A percentile compares a stretch with the other conserved stretches of the same genome.
Evolutionary conservation across 345 rosid species (phyloP).

Genomic region (Jatropha curcas): DNA sequence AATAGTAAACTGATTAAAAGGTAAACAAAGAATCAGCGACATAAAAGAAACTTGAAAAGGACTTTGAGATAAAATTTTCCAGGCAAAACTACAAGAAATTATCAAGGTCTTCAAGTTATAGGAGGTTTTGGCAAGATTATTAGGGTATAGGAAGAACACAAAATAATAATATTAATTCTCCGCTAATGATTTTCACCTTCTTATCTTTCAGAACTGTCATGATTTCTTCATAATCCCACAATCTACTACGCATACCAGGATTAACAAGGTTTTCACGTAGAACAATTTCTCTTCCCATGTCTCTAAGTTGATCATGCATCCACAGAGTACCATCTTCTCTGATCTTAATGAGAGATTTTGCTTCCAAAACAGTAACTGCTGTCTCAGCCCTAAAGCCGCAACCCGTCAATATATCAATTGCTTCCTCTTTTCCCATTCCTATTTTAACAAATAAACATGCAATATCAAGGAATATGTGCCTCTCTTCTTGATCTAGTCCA

Average conservation of each 20-base stretch:
- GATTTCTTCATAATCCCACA: constrained; percentile 64
- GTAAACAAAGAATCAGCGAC: background rate
- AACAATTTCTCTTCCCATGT: constrained; percentile 75
- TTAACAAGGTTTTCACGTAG: constrained; percentile 18
- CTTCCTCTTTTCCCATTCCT: constrained; percentile 45
- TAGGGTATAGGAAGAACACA: background rate
- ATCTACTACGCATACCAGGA: constrained; percentile 55
- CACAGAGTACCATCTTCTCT: constrained; percentile 29
- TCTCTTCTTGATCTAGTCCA: constrained; percentile 43
- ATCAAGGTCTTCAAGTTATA: background rate
- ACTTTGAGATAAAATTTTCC: background rate
- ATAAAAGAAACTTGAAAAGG: background rate
- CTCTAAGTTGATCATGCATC: constrained; percentile 80
- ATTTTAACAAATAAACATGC: constrained; percentile 59
- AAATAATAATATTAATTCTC: background rate
- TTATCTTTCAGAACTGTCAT: constrained; percentile 32
- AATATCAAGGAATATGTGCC: constrained; percentile 62
- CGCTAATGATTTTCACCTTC: constrained; percentile 36
- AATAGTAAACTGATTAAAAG: background rate
- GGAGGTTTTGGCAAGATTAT: background rate
- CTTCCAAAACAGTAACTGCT: constrained; percentile 43
- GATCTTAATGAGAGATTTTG: constrained; percentile 59
- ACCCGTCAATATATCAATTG: constrained; percentile 51
- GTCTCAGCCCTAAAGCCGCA: constrained; percentile 56
- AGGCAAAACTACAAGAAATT: background rate